A percentile compares a stretch with the other conserved stretches of the same genome.
phyloP scores from a whole-genome alignment of 1,139 yeast species.

The Debaryomyces robertsiae region DNA sequence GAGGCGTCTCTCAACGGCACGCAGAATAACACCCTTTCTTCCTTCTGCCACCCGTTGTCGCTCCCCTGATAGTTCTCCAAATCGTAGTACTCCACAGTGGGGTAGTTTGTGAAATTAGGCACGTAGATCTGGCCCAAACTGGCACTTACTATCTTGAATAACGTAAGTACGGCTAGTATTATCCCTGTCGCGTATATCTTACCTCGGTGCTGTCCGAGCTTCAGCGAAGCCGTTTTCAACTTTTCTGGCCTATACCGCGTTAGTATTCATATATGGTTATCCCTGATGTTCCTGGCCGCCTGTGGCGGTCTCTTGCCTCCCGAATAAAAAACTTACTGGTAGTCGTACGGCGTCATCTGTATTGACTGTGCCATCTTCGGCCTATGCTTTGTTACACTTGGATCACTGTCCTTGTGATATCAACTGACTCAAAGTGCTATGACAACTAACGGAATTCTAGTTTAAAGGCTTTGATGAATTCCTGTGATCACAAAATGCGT shows the following conservation, averaged over 20 bases:
- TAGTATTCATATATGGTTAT: constrained; percentile 5
- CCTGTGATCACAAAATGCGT: too few relatives aligned
- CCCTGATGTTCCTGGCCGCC: too few relatives aligned
- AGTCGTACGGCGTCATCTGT: constrained; percentile 15
- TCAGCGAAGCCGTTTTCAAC: constrained; percentile 3
- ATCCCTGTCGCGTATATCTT: constrained; percentile 7
- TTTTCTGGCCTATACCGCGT: constrained; percentile 4
- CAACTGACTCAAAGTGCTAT: too few relatives aligned
- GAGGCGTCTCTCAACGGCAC: constrained; percentile 66
- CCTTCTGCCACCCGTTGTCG: constrained; percentile 55
- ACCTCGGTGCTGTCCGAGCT: background rate
- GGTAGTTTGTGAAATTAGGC: constrained; percentile 27
- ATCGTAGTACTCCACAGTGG: constrained; percentile 45
- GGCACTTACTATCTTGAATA: constrained; percentile 9
- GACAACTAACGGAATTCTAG: too few relatives aligned
- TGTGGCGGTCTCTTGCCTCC: background rate
- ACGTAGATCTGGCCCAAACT: constrained; percentile 19
- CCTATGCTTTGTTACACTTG: background rate
- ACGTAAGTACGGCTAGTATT: constrained; percentile 12
- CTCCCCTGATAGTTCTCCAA: constrained; percentile 46
- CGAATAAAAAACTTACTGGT: constrained; percentile 9
- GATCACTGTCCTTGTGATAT: too few relatives aligned
- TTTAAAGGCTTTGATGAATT: too few relatives aligned
- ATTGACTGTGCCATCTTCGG: constrained; percentile 9
- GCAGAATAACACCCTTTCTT: constrained; percentile 57